Evolutionary conservation across 345 rosid species (phyloP).

Genomic region (Brassica cretica): DNA sequence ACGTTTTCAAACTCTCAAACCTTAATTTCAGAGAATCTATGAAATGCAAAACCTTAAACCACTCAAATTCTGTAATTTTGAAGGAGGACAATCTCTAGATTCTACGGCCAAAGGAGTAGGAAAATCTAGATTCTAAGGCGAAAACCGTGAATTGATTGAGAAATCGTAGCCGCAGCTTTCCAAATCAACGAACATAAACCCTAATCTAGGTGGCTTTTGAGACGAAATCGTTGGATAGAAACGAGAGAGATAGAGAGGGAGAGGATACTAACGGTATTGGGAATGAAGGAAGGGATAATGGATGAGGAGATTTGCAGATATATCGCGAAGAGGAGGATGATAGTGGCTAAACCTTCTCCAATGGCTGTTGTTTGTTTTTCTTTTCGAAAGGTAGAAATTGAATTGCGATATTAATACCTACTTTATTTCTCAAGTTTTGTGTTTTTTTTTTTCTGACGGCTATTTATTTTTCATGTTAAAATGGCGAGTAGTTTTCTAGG

Average conservation of each 20-base stretch:
- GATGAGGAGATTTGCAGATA: constrained; percentile 6
- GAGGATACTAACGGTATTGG: constrained; percentile 2
- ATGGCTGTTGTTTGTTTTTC: constrained; percentile 18
- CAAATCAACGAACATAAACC: constrained; percentile 27
- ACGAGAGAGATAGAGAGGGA: constrained; percentile 2
- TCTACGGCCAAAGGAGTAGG: neutral
- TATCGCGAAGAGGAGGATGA: constrained; percentile 15
- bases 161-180: neutral
- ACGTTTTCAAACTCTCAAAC: neutral
- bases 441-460: constrained; percentile 8
- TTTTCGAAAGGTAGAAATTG: constrained; percentile 13
- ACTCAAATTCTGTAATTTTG: neutral
- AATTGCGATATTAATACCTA: constrained; percentile 9
- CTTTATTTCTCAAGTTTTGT: neutral
- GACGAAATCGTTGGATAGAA: neutral
- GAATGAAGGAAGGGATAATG: neutral
- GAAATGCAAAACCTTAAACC: neutral
- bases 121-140: neutral
- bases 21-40: neutral
- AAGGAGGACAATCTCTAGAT: neutral
- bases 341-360: constrained; percentile 41
- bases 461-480: constrained; percentile 12
- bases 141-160: neutral
- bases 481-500: neutral
- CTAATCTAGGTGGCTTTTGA: constrained; percentile 30